Evolutionary conservation across 306 rosid species (phyloP), one percentile per base, ranked within the genome.

Genomic region (Quercus parvula): DNA sequence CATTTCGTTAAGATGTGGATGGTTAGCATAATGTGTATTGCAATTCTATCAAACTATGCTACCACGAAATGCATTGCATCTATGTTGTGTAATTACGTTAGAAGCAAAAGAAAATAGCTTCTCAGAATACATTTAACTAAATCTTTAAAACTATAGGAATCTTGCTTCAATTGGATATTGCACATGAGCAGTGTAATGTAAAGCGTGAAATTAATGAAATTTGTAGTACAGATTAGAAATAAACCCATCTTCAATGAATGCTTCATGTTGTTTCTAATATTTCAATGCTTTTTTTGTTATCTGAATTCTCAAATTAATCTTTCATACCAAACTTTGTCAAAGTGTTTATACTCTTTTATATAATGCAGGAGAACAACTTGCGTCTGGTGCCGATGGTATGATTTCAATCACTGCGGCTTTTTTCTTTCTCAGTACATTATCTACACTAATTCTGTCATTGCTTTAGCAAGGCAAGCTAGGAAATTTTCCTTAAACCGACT

Each of bases 351-450:
- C n/a, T 64, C 28, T 27, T 79, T 72, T 58, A 12, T 22, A 4
- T 70, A 33, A 68, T 88, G 88, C 84, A 95, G 99, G 99, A 68
- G 99, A 92, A 76, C 86, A 84, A 55, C 89, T 95, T 30, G 98
- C 98, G 58, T 91, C 99, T 79, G 96, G 96, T 62, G 95, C 96
- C 61, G 99, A 93, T 77, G 94, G 98, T 95, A 85, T 67, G 79
- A 59, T 28, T 73, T 86, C 79, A 38, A 54, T 69, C 56, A 1
- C 78, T 69, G 24, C 22, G 20, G 54, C 56, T 19, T 55, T 56
- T 49, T 79, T 56, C 11, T 57, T 72, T 71, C 46, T 11, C 71
- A 6, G 8, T 33, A 4, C 10, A 7, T 17, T 33, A 18, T 67
- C n/a, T 55, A 44, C 4, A 30, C 57, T 56, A 49, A 3, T 51